A percentile compares a stretch with the other conserved stretches of the same genome.
phyloP scores from a whole-genome alignment of 129 eudicot species.

The Pulicaria dysenterica region DNA sequence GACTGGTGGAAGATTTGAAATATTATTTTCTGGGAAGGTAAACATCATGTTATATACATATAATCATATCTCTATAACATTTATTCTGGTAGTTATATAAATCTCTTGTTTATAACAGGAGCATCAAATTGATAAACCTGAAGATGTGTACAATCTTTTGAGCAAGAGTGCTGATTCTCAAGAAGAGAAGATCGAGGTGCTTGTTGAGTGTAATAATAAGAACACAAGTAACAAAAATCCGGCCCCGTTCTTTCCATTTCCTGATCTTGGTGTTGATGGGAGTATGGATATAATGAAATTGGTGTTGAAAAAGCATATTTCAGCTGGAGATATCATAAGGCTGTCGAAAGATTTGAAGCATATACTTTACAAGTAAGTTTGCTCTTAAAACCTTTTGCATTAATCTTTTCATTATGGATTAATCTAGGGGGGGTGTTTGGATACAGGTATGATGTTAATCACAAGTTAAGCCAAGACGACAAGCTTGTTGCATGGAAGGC shows the following conservation, averaged over 20 bases:
- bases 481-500: conserved; percentile 61
- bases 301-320: conserved; percentile 38
- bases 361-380: conserved; percentile 75
- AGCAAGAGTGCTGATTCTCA: conserved; percentile 29
- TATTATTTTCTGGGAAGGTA: conserved; percentile 77
- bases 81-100: not conserved
- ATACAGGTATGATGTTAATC: conserved; percentile 58
- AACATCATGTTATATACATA: not conserved
- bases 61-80: not conserved
- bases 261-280: conserved; percentile 31
- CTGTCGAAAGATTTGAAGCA: conserved; percentile 39
- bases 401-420: not conserved
- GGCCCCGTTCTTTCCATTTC: conserved; percentile 25
- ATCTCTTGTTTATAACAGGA: conserved; percentile 44
- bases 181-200: conserved; percentile 31
- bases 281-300: conserved; percentile 26
- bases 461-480: conserved; percentile 54
- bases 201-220: conserved; percentile 19
- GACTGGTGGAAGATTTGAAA: conserved; percentile 74
- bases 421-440: not conserved
- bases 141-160: conserved; percentile 59
- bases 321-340: conserved; percentile 38
- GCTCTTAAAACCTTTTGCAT: not conserved
- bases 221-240: conserved; percentile 35
- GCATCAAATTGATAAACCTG: conserved; percentile 59